Evolutionary conservation across 202 grass and related monocot genomes (phyloP), one percentile per base, ranked within the genome.

Genomic region (Hordeum pubiflorum): DNA sequence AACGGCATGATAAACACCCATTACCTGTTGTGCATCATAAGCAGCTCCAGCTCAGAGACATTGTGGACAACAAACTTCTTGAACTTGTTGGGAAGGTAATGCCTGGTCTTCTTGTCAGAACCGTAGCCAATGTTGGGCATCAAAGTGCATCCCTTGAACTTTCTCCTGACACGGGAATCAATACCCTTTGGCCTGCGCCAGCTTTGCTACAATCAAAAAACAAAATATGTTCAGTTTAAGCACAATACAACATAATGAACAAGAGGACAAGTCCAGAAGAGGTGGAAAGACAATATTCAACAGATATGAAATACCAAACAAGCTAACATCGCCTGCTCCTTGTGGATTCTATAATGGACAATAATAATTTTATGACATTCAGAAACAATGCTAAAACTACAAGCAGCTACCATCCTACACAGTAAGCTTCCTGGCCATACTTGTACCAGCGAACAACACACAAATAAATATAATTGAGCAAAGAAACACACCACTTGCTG

Each of bases 51-150:
- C 57, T 62, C 57, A 62, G 74, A 62, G 22, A 77, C 79, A 11
- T 94, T 94, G 88, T 94, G 94, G 33, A 97, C 94, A 17, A 91
- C 91, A 61, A 92, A 97, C 74, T 77, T 77, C 74, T 77, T 77
- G 37, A 77, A 62, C 15, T 77, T 77, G 57, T 77, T 77, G 17
- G 74, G 74, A 10, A 62, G 57, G 57, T 77, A 77, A 43, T 77
- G 74, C 37, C 74, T 77, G 8, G 74, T 77, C 57, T 62, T 77
- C 57, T 62, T 77, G 57, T 77, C 57, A 12, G 57, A 77, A 6
- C 74, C 57, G 7, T 77, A 77, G 7, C 57, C 57, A 62, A 77
- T 77, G 48, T 79, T 96, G 22, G 93, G 93, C 93, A 92, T 96
- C 85, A 96, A 86, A 54, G 87, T 90, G 62, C 46, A 60, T 79